Evolutionary conservation across 2,329 filamentous ascomycete species (phyloP).

Genomic region (Sporothrix brunneoviolacea): DNA sequence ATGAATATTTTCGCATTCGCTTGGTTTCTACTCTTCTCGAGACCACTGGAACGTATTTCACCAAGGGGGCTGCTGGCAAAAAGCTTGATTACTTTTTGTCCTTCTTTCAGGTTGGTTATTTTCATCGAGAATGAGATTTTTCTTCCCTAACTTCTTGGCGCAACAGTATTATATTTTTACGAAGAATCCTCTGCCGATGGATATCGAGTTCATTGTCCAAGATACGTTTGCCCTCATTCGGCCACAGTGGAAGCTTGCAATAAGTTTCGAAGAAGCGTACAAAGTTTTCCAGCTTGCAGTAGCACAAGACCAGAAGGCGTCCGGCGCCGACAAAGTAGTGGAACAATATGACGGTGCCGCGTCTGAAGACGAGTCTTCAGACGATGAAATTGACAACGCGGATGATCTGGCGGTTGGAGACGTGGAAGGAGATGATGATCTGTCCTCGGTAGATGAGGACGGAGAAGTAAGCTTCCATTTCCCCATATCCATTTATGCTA

Average conservation of each 20-base stretch:
- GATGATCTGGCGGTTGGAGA: conserved; percentile 59
- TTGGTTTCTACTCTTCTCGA: conserved; percentile 84
- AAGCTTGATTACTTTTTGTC: conserved; percentile 96
- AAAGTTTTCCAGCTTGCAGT: conserved; percentile 82
- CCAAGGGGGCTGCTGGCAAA: conserved; percentile 86
- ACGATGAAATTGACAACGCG: conserved; percentile 66
- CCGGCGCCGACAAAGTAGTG: conserved; percentile 59
- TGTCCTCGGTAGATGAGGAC: conserved; percentile 54
- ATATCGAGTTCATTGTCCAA: conserved; percentile 93
- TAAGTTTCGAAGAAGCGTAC: conserved; percentile 74
- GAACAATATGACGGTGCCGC: conserved; percentile 40
- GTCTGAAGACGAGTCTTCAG: conserved; percentile 63
- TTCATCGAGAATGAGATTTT: no score
- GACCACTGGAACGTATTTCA: conserved; percentile 94
- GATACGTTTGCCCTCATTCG: conserved; percentile 80
- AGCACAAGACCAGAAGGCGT: conserved; percentile 77
- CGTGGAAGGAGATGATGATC: conserved; percentile 52
- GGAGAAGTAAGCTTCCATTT: conserved; percentile 41
- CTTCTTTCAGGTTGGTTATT: conserved; percentile 68
- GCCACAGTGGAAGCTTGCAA: conserved; percentile 86
- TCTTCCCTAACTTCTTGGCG: neutral
- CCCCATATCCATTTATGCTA: conserved; percentile 17
- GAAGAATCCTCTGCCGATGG: conserved; percentile 87
- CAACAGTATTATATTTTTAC: conserved; percentile 80
- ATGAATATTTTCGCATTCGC: conserved; percentile 94